These are phyloP conservation scores for Ascochyta rabiei DNA, from an alignment of 2,329 filamentous ascomycete species.

Conservation along the genomic window DNA sequence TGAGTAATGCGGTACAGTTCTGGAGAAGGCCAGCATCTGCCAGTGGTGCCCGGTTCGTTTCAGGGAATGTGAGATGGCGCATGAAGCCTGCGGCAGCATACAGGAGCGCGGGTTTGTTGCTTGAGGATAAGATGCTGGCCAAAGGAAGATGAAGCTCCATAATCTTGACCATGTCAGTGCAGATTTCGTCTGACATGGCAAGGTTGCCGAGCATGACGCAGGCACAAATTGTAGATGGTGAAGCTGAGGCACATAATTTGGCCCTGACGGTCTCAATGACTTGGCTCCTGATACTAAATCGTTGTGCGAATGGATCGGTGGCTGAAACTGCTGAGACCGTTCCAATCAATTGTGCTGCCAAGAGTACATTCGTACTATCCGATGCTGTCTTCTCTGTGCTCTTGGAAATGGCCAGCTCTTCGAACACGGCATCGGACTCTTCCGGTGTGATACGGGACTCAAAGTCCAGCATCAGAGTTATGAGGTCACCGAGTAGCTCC, in stretches of 20 bases:
- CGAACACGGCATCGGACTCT: slow-evolving; percentile 36
- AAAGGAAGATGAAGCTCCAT: slow-evolving; percentile 39
- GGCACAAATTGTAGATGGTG: slow-evolving; percentile 41
- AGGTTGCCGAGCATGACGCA: slow-evolving; percentile 49
- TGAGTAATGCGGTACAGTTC: slow-evolving; percentile 38
- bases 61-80: slow-evolving; percentile 46
- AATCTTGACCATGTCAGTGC: slow-evolving; percentile 44
- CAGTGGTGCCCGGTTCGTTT: slow-evolving; percentile 37
- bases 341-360: slow-evolving; percentile 42
- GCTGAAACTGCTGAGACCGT: slow-evolving; percentile 42
- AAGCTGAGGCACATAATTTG: slow-evolving; percentile 27
- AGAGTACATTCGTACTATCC: slow-evolving; percentile 31
- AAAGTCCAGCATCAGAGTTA: slow-evolving; percentile 40
- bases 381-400: slow-evolving; percentile 28
- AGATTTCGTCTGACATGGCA: slow-evolving; percentile 44
- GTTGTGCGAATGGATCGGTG: slow-evolving; percentile 40
- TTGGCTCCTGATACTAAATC: slow-evolving; percentile 33
- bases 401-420: slow-evolving; percentile 35
- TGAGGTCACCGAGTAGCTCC: slow-evolving; percentile 35
- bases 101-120: slow-evolving; percentile 37
- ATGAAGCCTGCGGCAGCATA: slow-evolving; percentile 47
- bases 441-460: slow-evolving; percentile 36
- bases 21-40: slow-evolving; percentile 41
- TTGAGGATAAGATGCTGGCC: slow-evolving; percentile 35
- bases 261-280: slow-evolving; percentile 36